A percentile compares a stretch with the other conserved stretches of the same genome.
Evolutionary conservation across 257 asterid genomes (phyloP).

Genomic region (Salvia miltiorrhiza): DNA sequence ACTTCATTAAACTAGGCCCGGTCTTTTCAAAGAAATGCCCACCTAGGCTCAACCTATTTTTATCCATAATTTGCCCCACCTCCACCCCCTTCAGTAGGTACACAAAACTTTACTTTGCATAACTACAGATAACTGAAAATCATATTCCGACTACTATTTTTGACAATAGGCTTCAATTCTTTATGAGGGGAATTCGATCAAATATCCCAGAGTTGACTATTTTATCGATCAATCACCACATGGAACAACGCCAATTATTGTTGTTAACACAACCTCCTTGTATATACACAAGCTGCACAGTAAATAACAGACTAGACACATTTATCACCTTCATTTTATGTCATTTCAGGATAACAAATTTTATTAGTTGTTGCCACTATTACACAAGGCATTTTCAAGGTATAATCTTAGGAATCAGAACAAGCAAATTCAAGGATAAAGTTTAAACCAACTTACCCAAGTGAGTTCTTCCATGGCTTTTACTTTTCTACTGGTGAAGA

Average conservation of each 20-base stretch:
- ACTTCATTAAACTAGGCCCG: not conserved
- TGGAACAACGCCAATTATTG: no score
- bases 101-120: not conserved
- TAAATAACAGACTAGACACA: not conserved
- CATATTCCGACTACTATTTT: not conserved
- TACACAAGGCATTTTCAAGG: conserved; percentile 4
- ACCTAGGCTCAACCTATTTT: not conserved
- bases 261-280: not conserved
- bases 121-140: no score
- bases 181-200: not conserved
- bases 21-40: not conserved
- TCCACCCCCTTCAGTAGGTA: not conserved
- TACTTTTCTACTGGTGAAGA: conserved; percentile 84
- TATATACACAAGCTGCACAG: not conserved
- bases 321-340: not conserved
- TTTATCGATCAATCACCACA: not conserved
- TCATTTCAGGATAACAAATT: not conserved
- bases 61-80: not conserved
- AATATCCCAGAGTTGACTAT: not conserved
- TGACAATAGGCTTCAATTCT: not conserved
- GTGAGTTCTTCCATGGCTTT: conserved; percentile 96
- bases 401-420: not conserved
- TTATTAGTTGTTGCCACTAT: not conserved
- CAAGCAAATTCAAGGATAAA: conserved; percentile 7
- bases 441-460: conserved; percentile 56